Percentiles rank a stretch among this genome's conserved stretches.
phyloP scores from a whole-genome alignment of 495 filamentous ascomycete species.

The Corynascus novoguineensis region DNA sequence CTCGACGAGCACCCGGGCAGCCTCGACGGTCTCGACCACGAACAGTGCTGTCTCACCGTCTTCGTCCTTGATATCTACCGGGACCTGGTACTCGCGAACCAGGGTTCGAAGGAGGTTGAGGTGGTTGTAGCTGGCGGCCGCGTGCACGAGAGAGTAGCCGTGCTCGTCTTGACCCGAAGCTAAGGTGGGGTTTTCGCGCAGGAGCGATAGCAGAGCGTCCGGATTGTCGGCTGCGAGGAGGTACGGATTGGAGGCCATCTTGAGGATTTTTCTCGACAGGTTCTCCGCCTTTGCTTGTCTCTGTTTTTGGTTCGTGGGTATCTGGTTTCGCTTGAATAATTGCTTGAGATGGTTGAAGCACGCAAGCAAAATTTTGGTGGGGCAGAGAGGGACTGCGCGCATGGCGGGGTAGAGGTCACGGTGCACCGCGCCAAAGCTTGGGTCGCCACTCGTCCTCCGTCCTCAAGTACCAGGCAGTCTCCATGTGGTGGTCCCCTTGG shows the following conservation, averaged over 20 bases:
- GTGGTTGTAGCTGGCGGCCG: slow-evolving; percentile 86
- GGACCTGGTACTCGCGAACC: slow-evolving; percentile 67
- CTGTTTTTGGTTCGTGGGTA: no score
- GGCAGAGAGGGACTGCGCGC: no score
- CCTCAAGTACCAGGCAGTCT: no score
- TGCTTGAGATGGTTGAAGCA: no score
- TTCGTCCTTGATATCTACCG: slow-evolving; percentile 75
- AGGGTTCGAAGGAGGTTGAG: slow-evolving; percentile 70
- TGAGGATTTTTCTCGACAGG: slow-evolving; percentile 12
- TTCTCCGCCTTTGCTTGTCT: no score
- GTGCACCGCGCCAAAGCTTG: no score
- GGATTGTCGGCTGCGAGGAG: slow-evolving; percentile 74
- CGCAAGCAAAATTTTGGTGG: no score
- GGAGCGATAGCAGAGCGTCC: slow-evolving; percentile 56
- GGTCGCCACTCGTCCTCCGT: no score
- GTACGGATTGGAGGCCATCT: slow-evolving; percentile 61
- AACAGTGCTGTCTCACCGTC: slow-evolving; percentile 91
- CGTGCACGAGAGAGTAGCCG: slow-evolving; percentile 89
- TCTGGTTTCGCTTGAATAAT: not conserved
- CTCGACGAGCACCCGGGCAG: slow-evolving; percentile 72
- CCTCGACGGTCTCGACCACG: slow-evolving; percentile 68
- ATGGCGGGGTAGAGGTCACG: no score
- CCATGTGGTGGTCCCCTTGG: no score
- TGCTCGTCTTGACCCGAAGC: slow-evolving; percentile 70
- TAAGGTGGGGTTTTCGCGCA: slow-evolving; percentile 59